A percentile compares a stretch with the other conserved stretches of the same genome.
phyloP scores from a whole-genome alignment of 202 grass and related monocot genomes.

The Eragrostis tef region DNA sequence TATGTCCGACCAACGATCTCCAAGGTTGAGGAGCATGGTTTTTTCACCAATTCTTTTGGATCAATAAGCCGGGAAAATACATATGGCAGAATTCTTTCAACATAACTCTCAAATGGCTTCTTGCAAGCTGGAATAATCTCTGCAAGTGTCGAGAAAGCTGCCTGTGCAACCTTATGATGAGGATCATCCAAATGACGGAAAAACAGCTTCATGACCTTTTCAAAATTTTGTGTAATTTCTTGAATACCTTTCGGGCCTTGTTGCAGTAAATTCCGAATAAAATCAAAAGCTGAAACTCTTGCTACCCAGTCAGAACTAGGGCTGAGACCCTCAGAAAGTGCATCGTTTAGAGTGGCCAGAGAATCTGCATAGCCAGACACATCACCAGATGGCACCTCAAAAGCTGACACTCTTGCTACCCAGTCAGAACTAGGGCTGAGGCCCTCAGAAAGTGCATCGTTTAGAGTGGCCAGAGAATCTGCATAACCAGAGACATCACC shows the following conservation, averaged over 20 bases:
- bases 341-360: slow-evolving; percentile 72
- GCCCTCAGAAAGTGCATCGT: slow-evolving; percentile 88
- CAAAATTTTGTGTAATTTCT: slow-evolving; percentile 96
- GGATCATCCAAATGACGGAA: slow-evolving; percentile 99
- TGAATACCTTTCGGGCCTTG: slow-evolving; percentile 82
- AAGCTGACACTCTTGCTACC: slow-evolving; percentile 87
- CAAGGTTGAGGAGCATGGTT: slow-evolving; percentile 81
- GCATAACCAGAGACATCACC: slow-evolving; percentile 76
- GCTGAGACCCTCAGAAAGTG: slow-evolving; percentile 88
- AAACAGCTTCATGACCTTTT: slow-evolving; percentile 99
- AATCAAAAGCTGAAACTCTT: slow-evolving; percentile 95
- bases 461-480: slow-evolving; percentile 68
- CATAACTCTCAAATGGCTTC: slow-evolving; percentile 96
- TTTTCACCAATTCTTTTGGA: slow-evolving; percentile 97
- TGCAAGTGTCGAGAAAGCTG: slow-evolving; percentile 82
- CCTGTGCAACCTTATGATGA: slow-evolving; percentile 99
- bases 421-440: slow-evolving; percentile 94
- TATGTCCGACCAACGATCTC: slow-evolving; percentile 86
- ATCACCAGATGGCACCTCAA: too few species aligned
- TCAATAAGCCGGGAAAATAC: slow-evolving; percentile 99
- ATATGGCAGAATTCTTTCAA: slow-evolving; percentile 97
- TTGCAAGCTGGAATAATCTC: slow-evolving; percentile 99
- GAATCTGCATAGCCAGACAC: slow-evolving; percentile 78
- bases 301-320: slow-evolving; percentile 89
- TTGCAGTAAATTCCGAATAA: slow-evolving; percentile 77